A percentile compares a stretch with the other conserved stretches of the same genome.
phyloP scores from a whole-genome alignment of 495 filamentous ascomycete genomes.

The Gamarada debralockiae region DNA sequence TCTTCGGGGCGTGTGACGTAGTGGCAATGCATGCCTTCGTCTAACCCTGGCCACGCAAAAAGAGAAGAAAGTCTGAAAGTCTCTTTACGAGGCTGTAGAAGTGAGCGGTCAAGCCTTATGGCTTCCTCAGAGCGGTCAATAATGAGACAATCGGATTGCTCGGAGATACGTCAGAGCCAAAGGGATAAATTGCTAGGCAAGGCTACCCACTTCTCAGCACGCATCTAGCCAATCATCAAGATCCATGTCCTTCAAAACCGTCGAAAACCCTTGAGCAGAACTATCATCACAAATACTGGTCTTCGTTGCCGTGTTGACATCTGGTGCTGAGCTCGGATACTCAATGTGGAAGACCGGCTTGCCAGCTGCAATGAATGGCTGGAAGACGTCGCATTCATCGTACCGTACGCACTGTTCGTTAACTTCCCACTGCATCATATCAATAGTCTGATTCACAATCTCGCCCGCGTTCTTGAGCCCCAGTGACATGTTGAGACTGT shows the following conservation, averaged over 20 bases:
- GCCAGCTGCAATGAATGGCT: conserved; percentile 48
- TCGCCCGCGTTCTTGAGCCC: conserved; percentile 64
- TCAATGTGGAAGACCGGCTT: conserved; percentile 77
- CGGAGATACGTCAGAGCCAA: too few relatives aligned
- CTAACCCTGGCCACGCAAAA: too few relatives aligned
- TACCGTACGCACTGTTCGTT: conserved; percentile 70
- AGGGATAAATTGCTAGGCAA: too few relatives aligned
- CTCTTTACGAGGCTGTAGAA: too few relatives aligned
- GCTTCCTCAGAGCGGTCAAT: too few relatives aligned
- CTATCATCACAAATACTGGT: conserved; percentile 30
- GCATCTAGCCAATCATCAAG: conserved; percentile 55
- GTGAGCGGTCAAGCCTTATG: too few relatives aligned
- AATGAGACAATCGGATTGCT: too few relatives aligned
- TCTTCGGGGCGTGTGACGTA: too few relatives aligned
- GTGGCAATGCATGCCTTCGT: too few relatives aligned
- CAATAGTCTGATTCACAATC: conserved; percentile 53
- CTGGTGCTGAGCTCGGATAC: conserved; percentile 49
- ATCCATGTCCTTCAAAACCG: conserved; percentile 60
- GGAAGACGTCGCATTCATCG: conserved; percentile 52
- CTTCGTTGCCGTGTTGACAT: conserved; percentile 28
- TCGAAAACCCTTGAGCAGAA: conserved; percentile 50
- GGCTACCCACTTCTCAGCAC: conserved; percentile 27
- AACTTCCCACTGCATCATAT: conserved; percentile 60
- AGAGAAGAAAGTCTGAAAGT: too few relatives aligned
- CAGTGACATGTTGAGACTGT: conserved; percentile 40